Evolutionary conservation across 2,329 filamentous ascomycete genomes (phyloP), one percentile per base, ranked within the genome.

Genomic region (Sporothrix curviconia): DNA sequence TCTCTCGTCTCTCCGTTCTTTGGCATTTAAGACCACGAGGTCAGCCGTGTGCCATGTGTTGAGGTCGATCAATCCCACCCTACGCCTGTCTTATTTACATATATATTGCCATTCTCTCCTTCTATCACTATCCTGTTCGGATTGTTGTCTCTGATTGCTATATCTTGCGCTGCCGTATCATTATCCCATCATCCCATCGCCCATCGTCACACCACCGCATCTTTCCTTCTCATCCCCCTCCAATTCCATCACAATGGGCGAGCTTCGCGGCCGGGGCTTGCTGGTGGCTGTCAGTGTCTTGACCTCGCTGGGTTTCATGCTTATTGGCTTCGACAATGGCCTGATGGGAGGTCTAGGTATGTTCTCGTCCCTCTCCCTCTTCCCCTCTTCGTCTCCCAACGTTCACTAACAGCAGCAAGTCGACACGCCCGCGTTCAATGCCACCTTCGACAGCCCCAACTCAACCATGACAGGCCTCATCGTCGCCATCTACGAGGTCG

Each of bases 401-500:
- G 28, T 11, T 11, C 28, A 11, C 28, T 32, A 11, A 32, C 28
- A 32, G 11, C 28, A 32, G 11, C 30, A 50, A n/a, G 53, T 59
- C 28, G 52, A 56, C 46, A 51, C 57, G 3, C 30, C 57, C 3
- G 37, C 57, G 14, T 59, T 59, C 32, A 56, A 56, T 28, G 32
- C 22, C 2, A 52, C 57, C 6, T 59, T 59, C 25, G n/a, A 53
- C 39, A 43, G 4, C 14, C 56, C 56, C 28, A 44, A 34, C 37
- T 58, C 56, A 17, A 55, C 56, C 36, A 58, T 58, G 44, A 58
- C 56, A 4, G 56, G 56, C 12, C 19, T 58, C 8, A 58, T 58
- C 22, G 56, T 58, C 1, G 66, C 36, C 46, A 58, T 60, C 14
- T 83, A 83, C 65, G 78, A 83, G 17, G 49, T 84, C 32, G 81